Conservation (phyloP, 1,284 basidiomycete species). For the Anthracocystis setariae region DNA sequence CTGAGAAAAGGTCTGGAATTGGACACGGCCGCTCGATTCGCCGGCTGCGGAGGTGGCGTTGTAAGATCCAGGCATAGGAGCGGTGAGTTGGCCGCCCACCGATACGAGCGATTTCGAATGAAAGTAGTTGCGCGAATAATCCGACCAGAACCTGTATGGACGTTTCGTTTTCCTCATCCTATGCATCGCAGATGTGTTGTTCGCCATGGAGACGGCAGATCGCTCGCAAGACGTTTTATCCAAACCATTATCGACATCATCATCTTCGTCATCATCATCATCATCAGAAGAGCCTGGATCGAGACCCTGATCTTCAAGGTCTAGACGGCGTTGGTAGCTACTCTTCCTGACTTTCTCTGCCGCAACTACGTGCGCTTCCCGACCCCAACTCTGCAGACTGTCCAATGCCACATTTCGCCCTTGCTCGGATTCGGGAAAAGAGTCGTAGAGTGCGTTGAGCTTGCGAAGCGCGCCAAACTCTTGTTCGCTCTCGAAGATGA, state of each 20-base stretch:
- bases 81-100: conserved; percentile 43
- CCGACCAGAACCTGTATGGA: conserved; percentile 58
- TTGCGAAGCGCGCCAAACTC: conserved; percentile 54
- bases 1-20: conserved; percentile 52
- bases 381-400: conserved; percentile 28
- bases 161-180: conserved; percentile 14
- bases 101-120: conserved; percentile 58
- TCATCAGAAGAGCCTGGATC: conserved; percentile 33
- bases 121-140: conserved; percentile 52
- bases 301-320: conserved; percentile 46
- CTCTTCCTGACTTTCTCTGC: conserved; percentile 23
- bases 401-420: conserved; percentile 26
- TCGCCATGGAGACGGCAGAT: not conserved
- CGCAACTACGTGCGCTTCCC: conserved; percentile 24
- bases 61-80: conserved; percentile 49
- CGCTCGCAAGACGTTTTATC: conserved; percentile 13
- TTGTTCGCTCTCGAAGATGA: conserved; percentile 60
- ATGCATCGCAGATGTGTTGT: not conserved
- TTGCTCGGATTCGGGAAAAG: conserved; percentile 19
- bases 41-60: conserved; percentile 16
- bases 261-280: conserved; percentile 18
- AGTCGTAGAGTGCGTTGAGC: conserved; percentile 51
- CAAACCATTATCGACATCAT: not conserved
- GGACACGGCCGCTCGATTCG: conserved; percentile 18
- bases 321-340: conserved; percentile 39